Conservation (phyloP, 1,139 yeast species). For the Magnusiomyces suaveolens region DNA sequence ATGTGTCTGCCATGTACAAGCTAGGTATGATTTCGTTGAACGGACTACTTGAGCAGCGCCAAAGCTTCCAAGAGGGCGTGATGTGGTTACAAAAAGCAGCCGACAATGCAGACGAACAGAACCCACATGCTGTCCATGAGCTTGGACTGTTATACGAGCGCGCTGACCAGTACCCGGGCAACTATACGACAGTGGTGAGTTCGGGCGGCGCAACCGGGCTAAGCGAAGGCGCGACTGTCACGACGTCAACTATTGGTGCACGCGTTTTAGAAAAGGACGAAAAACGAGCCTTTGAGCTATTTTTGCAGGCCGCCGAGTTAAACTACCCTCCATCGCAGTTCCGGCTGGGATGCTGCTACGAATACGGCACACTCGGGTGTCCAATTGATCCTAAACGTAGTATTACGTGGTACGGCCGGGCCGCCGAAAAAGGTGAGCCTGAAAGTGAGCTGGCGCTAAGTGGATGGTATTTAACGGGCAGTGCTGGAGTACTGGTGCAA, state of each 20-base stretch:
- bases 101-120: constrained; percentile 35
- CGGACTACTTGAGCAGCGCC: constrained; percentile 39
- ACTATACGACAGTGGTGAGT: constrained; percentile 27
- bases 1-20: constrained; percentile 56
- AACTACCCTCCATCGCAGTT: constrained; percentile 78
- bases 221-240: constrained; percentile 24
- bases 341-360: constrained; percentile 78
- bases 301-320: constrained; percentile 66
- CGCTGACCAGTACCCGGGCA: constrained; percentile 36
- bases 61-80: constrained; percentile 42
- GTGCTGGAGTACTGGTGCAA: constrained; percentile 57
- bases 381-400: constrained; percentile 60
- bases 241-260: constrained; percentile 9
- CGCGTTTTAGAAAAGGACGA: constrained; percentile 35
- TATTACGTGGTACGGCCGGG: constrained; percentile 82
- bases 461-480: constrained; percentile 88
- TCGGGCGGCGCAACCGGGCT: constrained; percentile 32
- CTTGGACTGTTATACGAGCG: constrained; percentile 67
- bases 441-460: constrained; percentile 83
- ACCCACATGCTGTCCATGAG: constrained; percentile 52
- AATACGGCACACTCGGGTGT: constrained; percentile 69
- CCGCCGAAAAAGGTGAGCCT: constrained; percentile 58
- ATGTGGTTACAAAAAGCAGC: constrained; percentile 51
- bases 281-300: constrained; percentile 56
- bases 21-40: constrained; percentile 52